These are phyloP conservation scores for Lecanosticta acicola DNA, from an alignment of 2,329 filamentous ascomycete species.

Conservation along the genomic window DNA sequence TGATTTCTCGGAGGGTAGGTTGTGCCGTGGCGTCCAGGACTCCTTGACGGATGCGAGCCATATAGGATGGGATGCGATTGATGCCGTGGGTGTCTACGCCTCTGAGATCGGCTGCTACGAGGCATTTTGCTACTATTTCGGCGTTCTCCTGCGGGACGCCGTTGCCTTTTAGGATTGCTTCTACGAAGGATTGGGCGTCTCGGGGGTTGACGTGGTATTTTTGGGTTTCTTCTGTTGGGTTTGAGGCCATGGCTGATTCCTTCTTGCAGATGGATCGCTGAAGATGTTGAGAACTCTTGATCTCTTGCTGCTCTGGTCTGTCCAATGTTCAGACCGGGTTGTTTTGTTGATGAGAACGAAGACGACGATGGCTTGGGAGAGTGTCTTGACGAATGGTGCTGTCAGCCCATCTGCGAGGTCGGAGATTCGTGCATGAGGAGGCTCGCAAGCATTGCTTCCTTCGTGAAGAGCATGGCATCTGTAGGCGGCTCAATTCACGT, in stretches of 20 bases:
- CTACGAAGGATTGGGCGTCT: slow-evolving; percentile 42
- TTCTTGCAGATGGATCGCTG: too few relatives aligned
- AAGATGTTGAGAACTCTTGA: too few relatives aligned
- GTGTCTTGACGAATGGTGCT: too few relatives aligned
- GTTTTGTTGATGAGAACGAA: too few relatives aligned
- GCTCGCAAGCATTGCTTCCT: too few relatives aligned
- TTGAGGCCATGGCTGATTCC: slow-evolving; percentile 21
- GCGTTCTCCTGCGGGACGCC: slow-evolving; percentile 57
- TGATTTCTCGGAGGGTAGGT: slow-evolving; percentile 56
- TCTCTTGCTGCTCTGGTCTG: not conserved
- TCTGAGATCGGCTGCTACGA: slow-evolving; percentile 69
- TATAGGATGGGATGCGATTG: slow-evolving; percentile 72
- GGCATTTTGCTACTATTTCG: slow-evolving; percentile 57
- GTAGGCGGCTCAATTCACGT: too few relatives aligned
- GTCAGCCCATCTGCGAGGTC: too few relatives aligned
- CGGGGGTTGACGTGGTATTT: slow-evolving; percentile 24
- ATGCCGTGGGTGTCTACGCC: slow-evolving; percentile 76
- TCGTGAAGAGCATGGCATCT: too few relatives aligned
- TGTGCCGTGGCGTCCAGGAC: slow-evolving; percentile 58
- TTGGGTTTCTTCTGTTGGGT: slow-evolving; percentile 2
- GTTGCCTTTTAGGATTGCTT: slow-evolving; percentile 55
- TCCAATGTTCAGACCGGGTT: too few relatives aligned
- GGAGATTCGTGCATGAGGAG: too few relatives aligned
- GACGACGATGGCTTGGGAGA: too few relatives aligned
- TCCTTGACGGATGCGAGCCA: slow-evolving; percentile 64